phyloP scores from a whole-genome alignment of 2,329 filamentous ascomycete species.

The Colletotrichum plurivorum region DNA sequence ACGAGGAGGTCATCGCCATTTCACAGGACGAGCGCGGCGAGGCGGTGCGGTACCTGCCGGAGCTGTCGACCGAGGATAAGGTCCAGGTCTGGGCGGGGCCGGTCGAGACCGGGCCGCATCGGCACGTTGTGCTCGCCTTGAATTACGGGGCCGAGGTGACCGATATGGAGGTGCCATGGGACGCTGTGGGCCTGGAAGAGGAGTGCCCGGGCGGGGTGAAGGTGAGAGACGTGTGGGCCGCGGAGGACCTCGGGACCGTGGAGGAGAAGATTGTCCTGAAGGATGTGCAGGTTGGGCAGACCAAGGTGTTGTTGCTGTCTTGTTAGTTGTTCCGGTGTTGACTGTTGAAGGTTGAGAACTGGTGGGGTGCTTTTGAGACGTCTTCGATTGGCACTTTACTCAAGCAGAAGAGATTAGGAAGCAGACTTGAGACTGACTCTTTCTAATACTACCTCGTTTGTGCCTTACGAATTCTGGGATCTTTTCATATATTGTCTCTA shows the following conservation, averaged over 20 bases:
- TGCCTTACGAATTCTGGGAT: too few species aligned
- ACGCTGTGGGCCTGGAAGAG: slow-evolving; percentile 13
- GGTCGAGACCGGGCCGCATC: slow-evolving; percentile 32
- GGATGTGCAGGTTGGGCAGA: slow-evolving; percentile 21
- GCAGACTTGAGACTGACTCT: too few species aligned
- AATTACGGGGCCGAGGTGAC: slow-evolving; percentile 36
- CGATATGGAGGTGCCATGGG: slow-evolving; percentile 33
- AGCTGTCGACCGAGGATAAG: slow-evolving; percentile 44
- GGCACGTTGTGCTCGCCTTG: slow-evolving; percentile 39
- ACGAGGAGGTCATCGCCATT: slow-evolving; percentile 45
- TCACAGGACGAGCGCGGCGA: slow-evolving; percentile 52
- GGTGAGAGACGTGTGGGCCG: slow-evolving; percentile 26
- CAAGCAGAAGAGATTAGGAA: too few species aligned
- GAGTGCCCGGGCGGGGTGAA: slow-evolving; percentile 3
- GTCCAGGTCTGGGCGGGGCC: slow-evolving; percentile 48
- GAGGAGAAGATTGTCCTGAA: slow-evolving; percentile 1
- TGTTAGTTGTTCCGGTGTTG: not conserved
- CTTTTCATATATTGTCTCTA: too few species aligned
- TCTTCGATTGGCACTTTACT: too few species aligned
- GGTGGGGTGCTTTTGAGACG: not conserved
- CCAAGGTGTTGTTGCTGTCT: slow-evolving; percentile 15
- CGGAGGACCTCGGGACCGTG: not conserved
- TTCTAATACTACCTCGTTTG: too few species aligned
- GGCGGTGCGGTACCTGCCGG: slow-evolving; percentile 43
- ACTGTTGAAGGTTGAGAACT: not conserved